A percentile compares a stretch with the other conserved stretches of the same genome.
These are phyloP conservation scores for Alternaria infectoria DNA, from an alignment of 2,329 filamentous ascomycete genomes.

Conservation along the genomic window DNA sequence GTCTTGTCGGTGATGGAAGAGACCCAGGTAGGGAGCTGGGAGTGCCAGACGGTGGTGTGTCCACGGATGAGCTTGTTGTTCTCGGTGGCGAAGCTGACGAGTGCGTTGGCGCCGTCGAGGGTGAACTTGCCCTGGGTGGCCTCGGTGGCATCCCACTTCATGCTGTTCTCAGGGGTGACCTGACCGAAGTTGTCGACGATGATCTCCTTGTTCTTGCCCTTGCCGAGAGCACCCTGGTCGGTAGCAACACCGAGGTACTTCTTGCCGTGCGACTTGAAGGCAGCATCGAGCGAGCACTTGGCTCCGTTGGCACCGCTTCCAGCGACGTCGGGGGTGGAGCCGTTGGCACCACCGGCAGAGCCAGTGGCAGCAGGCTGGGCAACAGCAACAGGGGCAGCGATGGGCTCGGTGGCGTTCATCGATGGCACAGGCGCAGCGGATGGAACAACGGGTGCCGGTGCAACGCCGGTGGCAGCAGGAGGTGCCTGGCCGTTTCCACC, in stretches of 20 bases:
- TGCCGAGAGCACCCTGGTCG: slow-evolving; percentile 61
- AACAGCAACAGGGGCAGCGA: slow-evolving; percentile 5
- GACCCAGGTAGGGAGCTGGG: slow-evolving; percentile 62
- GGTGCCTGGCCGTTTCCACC: slow-evolving; percentile 1
- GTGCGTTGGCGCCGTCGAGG: slow-evolving; percentile 62
- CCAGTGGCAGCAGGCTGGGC: background rate
- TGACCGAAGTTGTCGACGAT: slow-evolving; percentile 68
- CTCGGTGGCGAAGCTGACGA: slow-evolving; percentile 64
- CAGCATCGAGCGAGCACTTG: slow-evolving; percentile 57
- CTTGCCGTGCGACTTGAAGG: slow-evolving; percentile 67
- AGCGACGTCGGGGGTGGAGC: slow-evolving; percentile 16
- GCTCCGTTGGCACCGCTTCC: slow-evolving; percentile 27
- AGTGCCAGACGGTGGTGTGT: slow-evolving; percentile 71
- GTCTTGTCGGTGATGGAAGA: slow-evolving; percentile 59
- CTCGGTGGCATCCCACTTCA: slow-evolving; percentile 71
- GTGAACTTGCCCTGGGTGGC: slow-evolving; percentile 59
- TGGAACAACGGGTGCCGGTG: slow-evolving; percentile 3
- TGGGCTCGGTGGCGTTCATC: slow-evolving; percentile 11
- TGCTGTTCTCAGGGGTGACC: slow-evolving; percentile 70
- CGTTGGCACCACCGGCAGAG: background rate
- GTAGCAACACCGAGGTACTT: slow-evolving; percentile 67
- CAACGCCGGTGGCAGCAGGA: background rate
- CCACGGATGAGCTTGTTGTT: slow-evolving; percentile 67
- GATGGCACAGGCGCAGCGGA: slow-evolving; percentile 10
- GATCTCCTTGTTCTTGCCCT: slow-evolving; percentile 60